Conservation (phyloP, 2,329 filamentous ascomycete genomes). For the Penicillium sp. region DNA sequence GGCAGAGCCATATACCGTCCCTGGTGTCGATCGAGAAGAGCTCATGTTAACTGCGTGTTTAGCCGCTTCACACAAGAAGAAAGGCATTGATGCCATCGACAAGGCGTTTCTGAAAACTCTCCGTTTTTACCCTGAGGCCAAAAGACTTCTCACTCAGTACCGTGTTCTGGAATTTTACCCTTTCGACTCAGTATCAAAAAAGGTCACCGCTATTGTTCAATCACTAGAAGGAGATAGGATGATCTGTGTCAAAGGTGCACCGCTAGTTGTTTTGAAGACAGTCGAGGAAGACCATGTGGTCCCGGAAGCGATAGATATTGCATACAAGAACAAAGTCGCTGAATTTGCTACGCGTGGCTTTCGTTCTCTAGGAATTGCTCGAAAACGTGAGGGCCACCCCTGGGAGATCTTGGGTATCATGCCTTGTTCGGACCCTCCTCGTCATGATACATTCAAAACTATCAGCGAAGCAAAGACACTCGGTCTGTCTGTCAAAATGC, state of each 20-base stretch:
- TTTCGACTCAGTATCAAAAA: constrained; percentile 92
- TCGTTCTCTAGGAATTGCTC: constrained; percentile 87
- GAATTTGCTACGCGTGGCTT: constrained; percentile 92
- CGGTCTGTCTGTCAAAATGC: constrained; percentile 90
- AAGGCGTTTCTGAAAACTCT: constrained; percentile 90
- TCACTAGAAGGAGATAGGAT: constrained; percentile 80
- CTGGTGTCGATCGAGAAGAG: constrained; percentile 78
- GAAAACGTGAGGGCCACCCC: constrained; percentile 73
- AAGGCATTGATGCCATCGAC: constrained; percentile 92
- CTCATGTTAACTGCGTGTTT: constrained; percentile 90
- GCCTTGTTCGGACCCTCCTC: constrained; percentile 88
- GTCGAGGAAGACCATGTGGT: constrained; percentile 82
- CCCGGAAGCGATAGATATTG: constrained; percentile 69
- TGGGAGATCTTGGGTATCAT: constrained; percentile 96
- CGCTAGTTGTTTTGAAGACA: constrained; percentile 80
- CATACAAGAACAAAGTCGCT: constrained; percentile 88
- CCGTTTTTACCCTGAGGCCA: constrained; percentile 76
- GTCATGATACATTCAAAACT: constrained; percentile 84
- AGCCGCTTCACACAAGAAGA: constrained; percentile 88
- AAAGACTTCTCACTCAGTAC: constrained; percentile 76
- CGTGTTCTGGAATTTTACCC: constrained; percentile 79
- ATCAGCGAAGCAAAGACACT: constrained; percentile 85
- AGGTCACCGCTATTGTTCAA: constrained; percentile 79
- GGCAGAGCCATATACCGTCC: constrained; percentile 76
- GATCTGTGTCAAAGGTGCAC: constrained; percentile 86